Evolutionary conservation across 73 alveolate species (phyloP).

Genomic region (Uronychia binucleata): DNA sequence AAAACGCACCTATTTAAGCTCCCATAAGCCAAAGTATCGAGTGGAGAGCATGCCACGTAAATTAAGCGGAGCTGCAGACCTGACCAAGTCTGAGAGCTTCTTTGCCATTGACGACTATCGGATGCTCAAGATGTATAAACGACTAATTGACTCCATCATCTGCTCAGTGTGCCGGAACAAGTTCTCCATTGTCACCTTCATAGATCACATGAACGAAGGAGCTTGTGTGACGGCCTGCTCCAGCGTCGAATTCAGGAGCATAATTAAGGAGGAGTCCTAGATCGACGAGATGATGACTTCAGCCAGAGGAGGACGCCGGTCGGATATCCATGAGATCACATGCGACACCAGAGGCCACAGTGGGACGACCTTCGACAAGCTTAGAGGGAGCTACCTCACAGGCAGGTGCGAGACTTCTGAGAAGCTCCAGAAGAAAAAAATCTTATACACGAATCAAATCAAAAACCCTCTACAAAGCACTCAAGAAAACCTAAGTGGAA

Average conservation of each 20-base stretch:
- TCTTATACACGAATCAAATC: not conserved
- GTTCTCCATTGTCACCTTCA: not conserved
- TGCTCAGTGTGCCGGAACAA: not conserved
- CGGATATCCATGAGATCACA: too few species aligned
- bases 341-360: too few species aligned
- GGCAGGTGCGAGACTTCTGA: too few species aligned
- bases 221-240: not conserved
- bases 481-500: not conserved
- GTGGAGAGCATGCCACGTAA: too few species aligned
- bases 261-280: not conserved
- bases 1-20: too few species aligned
- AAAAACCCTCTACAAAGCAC: not conserved
- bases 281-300: not conserved
- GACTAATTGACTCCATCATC: not conserved
- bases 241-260: not conserved
- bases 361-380: too few species aligned
- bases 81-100: not conserved
- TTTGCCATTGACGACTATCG: not conserved
- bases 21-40: too few species aligned
- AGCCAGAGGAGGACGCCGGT: too few species aligned
- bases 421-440: not conserved
- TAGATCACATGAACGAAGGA: not conserved
- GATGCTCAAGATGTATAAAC: not conserved
- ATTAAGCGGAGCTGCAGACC: not conserved
- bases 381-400: too few species aligned